Conservation (phyloP, 192 early-diverging fungal species). For the Coemansia sp. region DNA sequence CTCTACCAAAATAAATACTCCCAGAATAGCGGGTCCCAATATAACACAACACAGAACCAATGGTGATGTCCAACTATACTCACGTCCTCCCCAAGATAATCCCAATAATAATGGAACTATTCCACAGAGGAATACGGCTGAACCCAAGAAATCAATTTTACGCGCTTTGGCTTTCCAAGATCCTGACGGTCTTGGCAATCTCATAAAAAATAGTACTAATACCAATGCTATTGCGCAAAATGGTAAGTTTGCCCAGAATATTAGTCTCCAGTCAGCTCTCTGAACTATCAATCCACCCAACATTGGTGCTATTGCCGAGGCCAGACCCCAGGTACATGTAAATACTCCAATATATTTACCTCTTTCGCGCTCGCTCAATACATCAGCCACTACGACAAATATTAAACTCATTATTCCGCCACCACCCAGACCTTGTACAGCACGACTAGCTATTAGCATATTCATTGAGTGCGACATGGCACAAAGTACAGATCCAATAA, state of each 20-base stretch:
- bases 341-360: constrained; percentile 87
- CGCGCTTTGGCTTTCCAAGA: constrained; percentile 61
- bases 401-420: constrained; percentile 75
- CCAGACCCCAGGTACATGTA: constrained; percentile 76
- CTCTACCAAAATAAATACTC: constrained; percentile 66
- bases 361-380: constrained; percentile 82
- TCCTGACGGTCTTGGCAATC: constrained; percentile 61
- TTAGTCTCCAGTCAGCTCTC: constrained; percentile 63
- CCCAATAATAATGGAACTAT: constrained; percentile 60
- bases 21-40: constrained; percentile 54
- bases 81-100: constrained; percentile 66
- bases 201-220: constrained; percentile 62
- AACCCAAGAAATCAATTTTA: constrained; percentile 63
- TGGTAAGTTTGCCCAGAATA: constrained; percentile 87
- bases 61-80: constrained; percentile 66
- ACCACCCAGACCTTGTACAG: constrained; percentile 83
- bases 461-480: constrained; percentile 69
- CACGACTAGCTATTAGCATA: constrained; percentile 75
- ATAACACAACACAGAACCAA: constrained; percentile 60
- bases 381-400: constrained; percentile 84
- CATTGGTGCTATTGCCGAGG: constrained; percentile 80
- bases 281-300: constrained; percentile 87
- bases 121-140: constrained; percentile 50
- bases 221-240: constrained; percentile 69
- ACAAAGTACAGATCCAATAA: constrained; percentile 81